Base-by-base conservation (phyloP, 1,284 basidiomycete genomes). In the Leccinum subrobustum region DNA sequence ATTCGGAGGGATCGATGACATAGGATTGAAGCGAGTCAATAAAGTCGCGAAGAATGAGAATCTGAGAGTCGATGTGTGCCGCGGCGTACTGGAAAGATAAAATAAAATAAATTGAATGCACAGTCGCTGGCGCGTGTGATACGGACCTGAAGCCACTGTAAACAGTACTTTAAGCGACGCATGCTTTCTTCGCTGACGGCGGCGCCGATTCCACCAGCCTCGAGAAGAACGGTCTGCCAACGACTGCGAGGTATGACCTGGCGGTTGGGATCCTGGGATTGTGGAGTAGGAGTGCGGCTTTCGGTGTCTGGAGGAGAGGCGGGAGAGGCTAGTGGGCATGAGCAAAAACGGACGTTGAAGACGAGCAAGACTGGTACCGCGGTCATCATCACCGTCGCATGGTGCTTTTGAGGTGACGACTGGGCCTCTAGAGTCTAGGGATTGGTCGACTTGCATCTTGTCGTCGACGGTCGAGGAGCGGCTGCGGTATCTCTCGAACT, bases 161-260 rank as follows among this genome's bases (percentile, higher is more conserved):
- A 75, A 75, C 92, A 95, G 71, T 95, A 96, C 72, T 89, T 89
- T 54, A 96, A 76, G 57, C 89, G 82, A 63, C 91, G 83, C 90
- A 96, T 92, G 70, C 89, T 93, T 74, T 96, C 94, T 65, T 95
- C 92, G 72, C 92, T 94, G 58, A 95, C 81, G 3, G 93, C 93
- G 0, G 92, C 92, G 60, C 92, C 86, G 33, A 96, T 81, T 0
- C 94, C 94, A n/a, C 93, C 93, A 1, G 93, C 93, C 74, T 95
- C 93, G 18, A 91, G 80, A 39, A 96, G 77, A 58, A 96, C 83
- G 0, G 88, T 84, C 65, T 94, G 91, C 93, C 92, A 95, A 52
- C 91, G 79, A 69, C 89, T 89, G 27, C 91, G 80, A 61, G 82
- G 85, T 18, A 81, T 83, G 2, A 89, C 81, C 65, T 77, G 75